Percentiles rank a stretch among this genome's conserved stretches.
Evolutionary conservation across 805 yeast species (phyloP).

Genomic region (Saccharomyces kudriavzevii): DNA sequence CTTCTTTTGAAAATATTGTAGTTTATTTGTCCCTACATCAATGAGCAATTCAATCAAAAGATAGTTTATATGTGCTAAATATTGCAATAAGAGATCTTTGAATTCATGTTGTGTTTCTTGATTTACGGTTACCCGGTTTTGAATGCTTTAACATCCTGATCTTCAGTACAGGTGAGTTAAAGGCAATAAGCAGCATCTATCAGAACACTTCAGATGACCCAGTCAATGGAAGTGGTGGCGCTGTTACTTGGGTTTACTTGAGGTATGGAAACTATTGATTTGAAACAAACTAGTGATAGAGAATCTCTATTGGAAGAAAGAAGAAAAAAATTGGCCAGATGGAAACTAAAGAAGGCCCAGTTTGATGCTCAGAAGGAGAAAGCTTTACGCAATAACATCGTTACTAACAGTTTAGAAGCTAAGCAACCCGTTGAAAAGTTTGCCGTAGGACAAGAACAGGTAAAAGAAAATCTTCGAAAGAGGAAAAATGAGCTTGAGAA

Average conservation of each 20-base stretch:
- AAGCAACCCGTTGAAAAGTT: background rate
- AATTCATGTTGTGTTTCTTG: background rate
- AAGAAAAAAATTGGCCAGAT: slow-evolving; percentile 47
- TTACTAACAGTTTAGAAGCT: slow-evolving; percentile 1
- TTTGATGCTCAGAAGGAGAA: slow-evolving; percentile 19
- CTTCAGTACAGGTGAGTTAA: background rate
- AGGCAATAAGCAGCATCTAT: background rate
- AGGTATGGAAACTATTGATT: background rate
- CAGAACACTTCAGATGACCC: background rate
- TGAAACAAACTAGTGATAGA: slow-evolving; percentile 18
- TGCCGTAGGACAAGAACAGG: background rate
- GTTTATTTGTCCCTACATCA: background rate
- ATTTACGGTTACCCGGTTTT: background rate
- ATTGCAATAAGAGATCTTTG: background rate
- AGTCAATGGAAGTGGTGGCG: background rate
- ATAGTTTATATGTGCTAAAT: background rate
- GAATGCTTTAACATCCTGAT: no score
- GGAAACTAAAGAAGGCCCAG: slow-evolving; percentile 50
- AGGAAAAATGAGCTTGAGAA: slow-evolving; percentile 34
- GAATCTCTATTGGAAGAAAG: slow-evolving; percentile 34
- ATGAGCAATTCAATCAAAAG: background rate
- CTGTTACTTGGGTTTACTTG: background rate
- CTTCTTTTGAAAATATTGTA: background rate
- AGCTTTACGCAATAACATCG: slow-evolving; percentile 2
- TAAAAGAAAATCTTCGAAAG: slow-evolving; percentile 12